These are phyloP conservation scores for Pichia cephalocereana DNA, from an alignment of 805 yeast genomes.

Conservation along the genomic window DNA sequence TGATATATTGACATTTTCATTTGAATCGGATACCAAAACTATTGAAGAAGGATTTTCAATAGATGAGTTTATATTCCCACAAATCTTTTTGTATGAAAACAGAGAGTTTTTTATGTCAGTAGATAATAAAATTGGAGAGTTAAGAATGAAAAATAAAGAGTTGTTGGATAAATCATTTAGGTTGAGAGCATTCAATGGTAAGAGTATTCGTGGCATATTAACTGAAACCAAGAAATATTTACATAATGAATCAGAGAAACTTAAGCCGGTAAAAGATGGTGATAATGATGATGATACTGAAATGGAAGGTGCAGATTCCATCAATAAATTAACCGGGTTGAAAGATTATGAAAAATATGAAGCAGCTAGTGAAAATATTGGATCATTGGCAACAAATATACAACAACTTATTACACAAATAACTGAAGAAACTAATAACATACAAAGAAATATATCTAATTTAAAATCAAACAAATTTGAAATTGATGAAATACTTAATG, in stretches of 20 bases:
- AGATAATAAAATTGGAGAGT: constrained; percentile 7
- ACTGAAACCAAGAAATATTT: constrained; percentile 21
- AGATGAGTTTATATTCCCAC: constrained; percentile 29
- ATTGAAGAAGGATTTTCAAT: constrained; percentile 23
- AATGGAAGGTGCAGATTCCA: background rate
- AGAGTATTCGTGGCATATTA: constrained; percentile 19
- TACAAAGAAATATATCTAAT: constrained; percentile 10
- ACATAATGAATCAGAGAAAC: background rate
- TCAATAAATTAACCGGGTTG: background rate
- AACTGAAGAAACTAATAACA: constrained; percentile 9
- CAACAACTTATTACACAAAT: constrained; percentile 2
- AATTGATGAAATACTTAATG: constrained; percentile 19
- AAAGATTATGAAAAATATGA: background rate
- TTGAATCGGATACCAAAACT: constrained; percentile 23
- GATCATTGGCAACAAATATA: constrained; percentile 1
- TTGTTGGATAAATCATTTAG: constrained; percentile 12
- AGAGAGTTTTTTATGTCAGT: constrained; percentile 15
- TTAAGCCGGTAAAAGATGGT: background rate
- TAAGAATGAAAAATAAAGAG: background rate
- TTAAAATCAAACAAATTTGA: constrained; percentile 19
- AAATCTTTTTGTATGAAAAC: constrained; percentile 27
- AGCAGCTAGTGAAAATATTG: constrained; percentile 8
- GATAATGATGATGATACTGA: background rate
- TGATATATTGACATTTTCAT: constrained; percentile 27
- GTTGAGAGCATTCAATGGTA: constrained; percentile 26